Conservation (phyloP, 805 yeast genomes). For the Candida corydali region DNA sequence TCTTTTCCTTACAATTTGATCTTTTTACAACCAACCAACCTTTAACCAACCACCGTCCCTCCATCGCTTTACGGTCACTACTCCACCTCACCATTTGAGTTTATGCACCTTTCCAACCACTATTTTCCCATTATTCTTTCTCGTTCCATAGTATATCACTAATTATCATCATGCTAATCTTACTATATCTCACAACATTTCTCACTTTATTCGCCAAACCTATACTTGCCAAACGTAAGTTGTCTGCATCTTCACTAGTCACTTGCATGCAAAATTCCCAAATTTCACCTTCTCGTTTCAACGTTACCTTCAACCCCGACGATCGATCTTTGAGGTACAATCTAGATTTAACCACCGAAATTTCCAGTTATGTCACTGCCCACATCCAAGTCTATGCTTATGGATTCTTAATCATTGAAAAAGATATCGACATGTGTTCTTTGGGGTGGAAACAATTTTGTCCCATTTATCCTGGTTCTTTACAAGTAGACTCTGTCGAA, state of each 20-base stretch:
- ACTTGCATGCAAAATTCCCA: slow-evolving; percentile 79
- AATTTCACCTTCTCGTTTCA: slow-evolving; percentile 68
- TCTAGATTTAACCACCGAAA: slow-evolving; percentile 63
- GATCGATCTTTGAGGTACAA: slow-evolving; percentile 63
- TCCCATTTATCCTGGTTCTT: slow-evolving; percentile 77
- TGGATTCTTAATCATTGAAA: slow-evolving; percentile 68
- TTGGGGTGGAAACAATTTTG: slow-evolving; percentile 83
- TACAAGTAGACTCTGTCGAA: slow-evolving; percentile 70
- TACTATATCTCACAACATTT: slow-evolving; percentile 1
- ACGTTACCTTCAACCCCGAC: slow-evolving; percentile 73
- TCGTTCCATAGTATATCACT: too few species aligned
- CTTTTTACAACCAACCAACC: too few species aligned
- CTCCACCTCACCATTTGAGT: too few species aligned
- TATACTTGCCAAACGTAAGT: slow-evolving; percentile 21
- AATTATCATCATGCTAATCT: slow-evolving; percentile 4
- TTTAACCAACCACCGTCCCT: too few species aligned
- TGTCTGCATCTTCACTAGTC: slow-evolving; percentile 71
- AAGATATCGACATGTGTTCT: slow-evolving; percentile 58
- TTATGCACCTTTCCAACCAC: too few species aligned
- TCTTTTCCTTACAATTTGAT: too few species aligned
- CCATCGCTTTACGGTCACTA: too few species aligned
- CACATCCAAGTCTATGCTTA: slow-evolving; percentile 76
- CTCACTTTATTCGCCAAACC: slow-evolving; percentile 4
- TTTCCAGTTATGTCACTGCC: slow-evolving; percentile 65
- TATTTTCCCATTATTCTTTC: too few species aligned